These are phyloP conservation scores for Euryodendron excelsum DNA, from an alignment of 148 eudicot species.

Conservation along the genomic window DNA sequence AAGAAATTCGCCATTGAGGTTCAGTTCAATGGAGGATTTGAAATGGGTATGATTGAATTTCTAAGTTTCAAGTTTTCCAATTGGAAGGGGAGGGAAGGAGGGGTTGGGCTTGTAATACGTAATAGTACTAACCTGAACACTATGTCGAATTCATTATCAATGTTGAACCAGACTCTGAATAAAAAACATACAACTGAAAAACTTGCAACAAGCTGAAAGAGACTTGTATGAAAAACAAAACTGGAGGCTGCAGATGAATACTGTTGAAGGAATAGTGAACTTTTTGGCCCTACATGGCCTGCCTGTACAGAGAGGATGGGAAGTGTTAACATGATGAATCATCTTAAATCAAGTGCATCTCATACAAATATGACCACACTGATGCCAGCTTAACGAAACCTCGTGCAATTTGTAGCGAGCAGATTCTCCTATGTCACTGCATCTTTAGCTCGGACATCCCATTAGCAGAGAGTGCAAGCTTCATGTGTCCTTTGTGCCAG, in stretches of 20 bases:
- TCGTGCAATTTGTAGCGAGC: not conserved
- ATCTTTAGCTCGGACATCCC: not conserved
- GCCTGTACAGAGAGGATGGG: not conserved
- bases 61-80: slow-evolving; percentile 5
- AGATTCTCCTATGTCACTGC: not conserved
- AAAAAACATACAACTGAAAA: no score
- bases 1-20: slow-evolving; percentile 31
- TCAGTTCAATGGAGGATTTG: slow-evolving; percentile 10
- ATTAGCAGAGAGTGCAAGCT: not conserved
- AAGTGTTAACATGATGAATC: not conserved
- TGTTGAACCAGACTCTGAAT: no score
- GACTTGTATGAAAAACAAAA: no score
- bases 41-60: slow-evolving; percentile 12
- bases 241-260: no score
- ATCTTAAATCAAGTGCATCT: not conserved
- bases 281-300: not conserved
- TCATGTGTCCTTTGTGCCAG: not conserved
- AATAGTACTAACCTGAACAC: no score
- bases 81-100: no score
- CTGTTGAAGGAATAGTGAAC: not conserved
- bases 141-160: no score
- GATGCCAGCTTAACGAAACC: no score
- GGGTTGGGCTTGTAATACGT: no score
- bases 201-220: no score
- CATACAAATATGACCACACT: not conserved